Evolutionary conservation across 1,139 yeast species (phyloP), one percentile per base, ranked within the genome.

Genomic region (Sugiyamaella grinbergsii): DNA sequence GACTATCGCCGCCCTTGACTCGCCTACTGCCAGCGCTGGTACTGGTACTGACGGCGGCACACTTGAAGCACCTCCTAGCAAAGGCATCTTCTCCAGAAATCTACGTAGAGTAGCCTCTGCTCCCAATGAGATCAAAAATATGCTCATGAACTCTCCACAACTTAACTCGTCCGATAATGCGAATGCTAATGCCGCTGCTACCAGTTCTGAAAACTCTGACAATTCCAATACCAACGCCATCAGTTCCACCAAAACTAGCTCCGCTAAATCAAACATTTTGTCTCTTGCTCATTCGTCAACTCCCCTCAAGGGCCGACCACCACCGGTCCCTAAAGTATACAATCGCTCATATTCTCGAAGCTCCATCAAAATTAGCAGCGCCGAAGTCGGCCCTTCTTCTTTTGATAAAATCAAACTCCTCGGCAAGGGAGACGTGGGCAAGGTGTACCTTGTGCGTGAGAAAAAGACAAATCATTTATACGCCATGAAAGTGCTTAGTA

Each of bases 391-490:
- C 2, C 95, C 95, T 1, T 78, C 80, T 49, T 85, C 93, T 34
- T 94, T 94, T 68, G 96, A 91, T 59, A 93, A 90, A 66, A 80
- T 94, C 53, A 81, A 89, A 58, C 71, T 93, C 26, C 73, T 94
- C 50, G 99, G 99, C 3, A 89, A 89, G 65, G 99, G 99, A 48
- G 99, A 94, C 63, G 98, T 94, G 38, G 99, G 99, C 3, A 90
- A 90, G 66, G 99, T 94, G 18, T 94, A 85, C 62, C 72, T 94
- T 40, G 98, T 93, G 3, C 79, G 87, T 51, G 97, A 94, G 62
- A 88, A 85, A 66, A 73, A 75, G 42, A 76, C 91, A 2, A 81
- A 83, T 59, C 81, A 82, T 60, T 70, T 91, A 24, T 93, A 84
- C 66, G 99, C 98, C 8, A 85, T 94, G 91, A 94, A 94, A 65